Percentiles rank a stretch among this genome's conserved stretches.
Conservation (phyloP, 2,329 filamentous ascomycete genomes). For the Waltergamsia citrina region DNA sequence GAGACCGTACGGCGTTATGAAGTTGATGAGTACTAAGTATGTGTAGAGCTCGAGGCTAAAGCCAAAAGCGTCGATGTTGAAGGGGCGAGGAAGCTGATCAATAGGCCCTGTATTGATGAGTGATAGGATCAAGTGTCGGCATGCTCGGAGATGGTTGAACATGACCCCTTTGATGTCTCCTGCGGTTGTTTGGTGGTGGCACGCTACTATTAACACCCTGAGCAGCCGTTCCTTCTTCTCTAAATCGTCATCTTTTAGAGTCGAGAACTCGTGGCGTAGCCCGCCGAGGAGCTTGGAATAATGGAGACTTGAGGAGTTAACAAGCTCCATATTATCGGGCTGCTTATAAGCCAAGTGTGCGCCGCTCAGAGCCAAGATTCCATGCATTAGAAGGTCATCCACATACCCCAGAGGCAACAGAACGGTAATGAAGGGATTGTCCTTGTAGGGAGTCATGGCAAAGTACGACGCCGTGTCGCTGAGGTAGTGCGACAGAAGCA, state of each 20-base stretch:
- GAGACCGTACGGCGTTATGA: neutral
- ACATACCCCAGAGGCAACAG: constrained; percentile 3
- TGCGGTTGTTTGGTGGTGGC: constrained; percentile 4
- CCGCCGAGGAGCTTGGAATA: constrained; percentile 4
- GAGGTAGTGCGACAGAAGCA: constrained; percentile 2
- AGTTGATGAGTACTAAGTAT: constrained; percentile 2
- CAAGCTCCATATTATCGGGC: neutral
- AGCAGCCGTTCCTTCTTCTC: constrained; percentile 6
- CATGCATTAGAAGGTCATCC: constrained; percentile 6
- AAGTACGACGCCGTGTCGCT: constrained; percentile 4
- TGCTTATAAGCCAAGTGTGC: constrained; percentile 3
- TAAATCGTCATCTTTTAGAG: constrained; percentile 2
- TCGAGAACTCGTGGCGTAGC: constrained; percentile 1
- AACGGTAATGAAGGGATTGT: constrained; percentile 5
- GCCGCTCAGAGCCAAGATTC: constrained; percentile 4
- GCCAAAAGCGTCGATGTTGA: constrained; percentile 1
- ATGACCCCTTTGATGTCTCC: constrained; percentile 3
- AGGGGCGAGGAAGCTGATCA: neutral
- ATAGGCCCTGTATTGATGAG: neutral
- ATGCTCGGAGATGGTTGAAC: constrained; percentile 5
- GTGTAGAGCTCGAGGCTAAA: constrained; percentile 6
- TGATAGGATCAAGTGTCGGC: constrained; percentile 3
- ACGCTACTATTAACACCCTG: constrained; percentile 3
- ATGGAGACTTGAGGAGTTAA: constrained; percentile 1
- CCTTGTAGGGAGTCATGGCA: constrained; percentile 3